A percentile compares a stretch with the other conserved stretches of the same genome.
These are phyloP conservation scores for Penicillium odoratum DNA, from an alignment of 495 filamentous ascomycete genomes.

Conservation along the genomic window DNA sequence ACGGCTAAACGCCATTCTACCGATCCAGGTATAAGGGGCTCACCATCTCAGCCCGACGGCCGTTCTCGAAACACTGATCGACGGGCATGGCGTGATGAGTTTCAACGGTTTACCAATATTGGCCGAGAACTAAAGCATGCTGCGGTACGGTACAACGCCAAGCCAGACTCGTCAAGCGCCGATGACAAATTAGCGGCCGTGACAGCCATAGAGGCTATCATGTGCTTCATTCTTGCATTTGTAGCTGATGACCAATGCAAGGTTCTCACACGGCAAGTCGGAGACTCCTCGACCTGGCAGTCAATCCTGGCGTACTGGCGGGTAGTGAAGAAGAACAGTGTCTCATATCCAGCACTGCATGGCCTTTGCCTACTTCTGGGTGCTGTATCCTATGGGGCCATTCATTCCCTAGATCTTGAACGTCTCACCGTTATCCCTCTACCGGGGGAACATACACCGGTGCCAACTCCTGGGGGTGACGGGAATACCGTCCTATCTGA, in stretches of 20 bases:
- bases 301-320: slow-evolving; percentile 52
- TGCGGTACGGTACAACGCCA: slow-evolving; percentile 40
- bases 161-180: slow-evolving; percentile 25
- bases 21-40: slow-evolving; percentile 31
- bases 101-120: slow-evolving; percentile 39
- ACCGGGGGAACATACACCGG: slow-evolving; percentile 41
- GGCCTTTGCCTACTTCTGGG: slow-evolving; percentile 48
- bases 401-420: slow-evolving; percentile 48
- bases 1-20: slow-evolving; percentile 28
- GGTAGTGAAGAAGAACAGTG: slow-evolving; percentile 42
- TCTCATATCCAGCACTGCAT: slow-evolving; percentile 38
- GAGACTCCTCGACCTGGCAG: slow-evolving; percentile 47
- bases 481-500: slow-evolving; percentile 33
- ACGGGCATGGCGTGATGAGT: slow-evolving; percentile 48
- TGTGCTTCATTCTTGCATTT: slow-evolving; percentile 52
- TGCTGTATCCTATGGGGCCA: slow-evolving; percentile 48
- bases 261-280: slow-evolving; percentile 30
- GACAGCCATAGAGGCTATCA: slow-evolving; percentile 48
- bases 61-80: slow-evolving; percentile 39
- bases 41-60: slow-evolving; percentile 30
- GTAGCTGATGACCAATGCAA: slow-evolving; percentile 47
- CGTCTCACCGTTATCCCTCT: slow-evolving; percentile 40
- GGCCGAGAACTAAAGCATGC: slow-evolving; percentile 53
- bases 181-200: slow-evolving; percentile 46
- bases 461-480: slow-evolving; percentile 42